These are phyloP conservation scores for Posidonia australis DNA, from an alignment of 106 monocot genomes.

Conservation along the genomic window DNA sequence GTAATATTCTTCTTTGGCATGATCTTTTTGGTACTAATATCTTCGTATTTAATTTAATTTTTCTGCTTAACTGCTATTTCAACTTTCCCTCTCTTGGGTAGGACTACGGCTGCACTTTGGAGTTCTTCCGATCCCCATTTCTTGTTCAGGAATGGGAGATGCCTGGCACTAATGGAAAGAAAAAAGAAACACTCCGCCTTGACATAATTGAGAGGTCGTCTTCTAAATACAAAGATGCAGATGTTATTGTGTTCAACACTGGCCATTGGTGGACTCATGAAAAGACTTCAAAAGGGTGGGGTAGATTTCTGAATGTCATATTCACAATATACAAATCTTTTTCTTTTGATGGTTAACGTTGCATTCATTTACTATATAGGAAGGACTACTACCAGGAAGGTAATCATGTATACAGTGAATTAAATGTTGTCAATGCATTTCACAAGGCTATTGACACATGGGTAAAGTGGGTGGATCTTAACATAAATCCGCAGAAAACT, in stretches of 20 bases:
- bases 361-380: neutral
- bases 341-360: neutral
- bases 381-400: constrained; percentile 19
- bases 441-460: constrained; percentile 12
- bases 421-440: constrained; percentile 12
- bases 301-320: too few species aligned
- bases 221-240: constrained; percentile 64
- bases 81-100: constrained; percentile 17
- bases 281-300: constrained; percentile 86
- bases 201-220: constrained; percentile 62
- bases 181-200: constrained; percentile 65
- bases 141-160: constrained; percentile 96
- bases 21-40: neutral
- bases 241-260: constrained; percentile 73
- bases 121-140: constrained; percentile 90
- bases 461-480: constrained; percentile 17
- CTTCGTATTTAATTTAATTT: too few species aligned
- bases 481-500: constrained; percentile 58
- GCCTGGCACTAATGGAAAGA: constrained; percentile 33
- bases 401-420: constrained; percentile 3
- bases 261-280: constrained; percentile 99
- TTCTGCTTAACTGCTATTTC: too few species aligned
- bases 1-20: neutral
- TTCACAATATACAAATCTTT: too few species aligned
- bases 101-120: constrained; percentile 66